Evolutionary conservation across 257 asterid species (phyloP).

Genomic region (Primulina huaijiensis): DNA sequence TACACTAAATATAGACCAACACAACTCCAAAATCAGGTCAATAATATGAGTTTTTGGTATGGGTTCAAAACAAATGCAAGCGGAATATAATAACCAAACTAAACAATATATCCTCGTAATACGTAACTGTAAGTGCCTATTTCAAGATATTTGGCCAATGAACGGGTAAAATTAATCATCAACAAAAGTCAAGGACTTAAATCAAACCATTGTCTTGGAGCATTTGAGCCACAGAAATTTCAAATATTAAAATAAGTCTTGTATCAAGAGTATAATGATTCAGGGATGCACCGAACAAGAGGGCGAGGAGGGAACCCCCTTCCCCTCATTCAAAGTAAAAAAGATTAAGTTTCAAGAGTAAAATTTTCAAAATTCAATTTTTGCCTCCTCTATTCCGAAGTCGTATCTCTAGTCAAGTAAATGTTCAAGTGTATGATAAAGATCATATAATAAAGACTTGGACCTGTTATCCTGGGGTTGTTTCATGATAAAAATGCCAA

Average conservation of each 20-base stretch:
- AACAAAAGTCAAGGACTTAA: not conserved
- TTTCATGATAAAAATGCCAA: too few relatives aligned
- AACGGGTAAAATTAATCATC: slow-evolving; percentile 7
- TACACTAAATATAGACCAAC: slow-evolving; percentile 10
- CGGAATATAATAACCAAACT: not conserved
- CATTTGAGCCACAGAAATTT: not conserved
- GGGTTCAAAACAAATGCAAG: slow-evolving; percentile 13
- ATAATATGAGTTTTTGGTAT: not conserved
- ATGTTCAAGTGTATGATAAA: too few relatives aligned
- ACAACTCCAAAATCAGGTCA: slow-evolving; percentile 14
- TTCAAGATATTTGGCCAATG: slow-evolving; percentile 4
- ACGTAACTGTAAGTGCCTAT: not conserved
- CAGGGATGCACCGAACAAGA: not conserved
- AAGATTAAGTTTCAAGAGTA: not conserved
- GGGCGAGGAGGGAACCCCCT: not conserved
- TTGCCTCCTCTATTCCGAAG: not conserved
- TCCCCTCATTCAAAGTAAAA: not conserved
- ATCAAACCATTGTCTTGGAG: not conserved
- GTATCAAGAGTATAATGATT: not conserved
- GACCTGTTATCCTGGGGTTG: too few relatives aligned
- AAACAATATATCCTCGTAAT: slow-evolving; percentile 1
- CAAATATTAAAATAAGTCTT: not conserved
- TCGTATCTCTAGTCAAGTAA: not conserved
- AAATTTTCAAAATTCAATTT: too few relatives aligned
- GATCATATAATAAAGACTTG: too few relatives aligned